These are phyloP conservation scores for Apiotrichum sp. DNA, from an alignment of 1,284 basidiomycete species.

Conservation along the genomic window DNA sequence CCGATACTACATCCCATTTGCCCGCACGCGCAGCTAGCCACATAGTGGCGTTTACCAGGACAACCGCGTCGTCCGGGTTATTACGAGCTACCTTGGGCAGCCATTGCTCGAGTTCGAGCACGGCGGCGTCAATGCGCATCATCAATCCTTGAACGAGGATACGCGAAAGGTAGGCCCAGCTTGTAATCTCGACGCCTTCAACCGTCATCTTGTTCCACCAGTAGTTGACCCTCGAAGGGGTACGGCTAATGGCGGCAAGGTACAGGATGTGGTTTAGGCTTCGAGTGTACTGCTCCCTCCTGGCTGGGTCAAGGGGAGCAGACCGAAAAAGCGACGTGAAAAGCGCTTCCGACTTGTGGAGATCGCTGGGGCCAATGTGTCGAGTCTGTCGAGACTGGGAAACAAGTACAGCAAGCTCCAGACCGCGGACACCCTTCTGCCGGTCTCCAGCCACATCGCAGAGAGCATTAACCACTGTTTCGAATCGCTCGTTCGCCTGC, in stretches of 20 bases:
- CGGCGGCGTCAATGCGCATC: slow-evolving; percentile 2
- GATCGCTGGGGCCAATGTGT: slow-evolving; percentile 7
- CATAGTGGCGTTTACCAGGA: slow-evolving; percentile 52
- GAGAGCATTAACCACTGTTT: slow-evolving; percentile 21
- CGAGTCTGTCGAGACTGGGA: slow-evolving; percentile 6
- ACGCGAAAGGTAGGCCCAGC: slow-evolving; percentile 20
- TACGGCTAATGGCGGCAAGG: slow-evolving; percentile 22
- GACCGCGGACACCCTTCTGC: slow-evolving; percentile 5
- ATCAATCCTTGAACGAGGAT: slow-evolving; percentile 11
- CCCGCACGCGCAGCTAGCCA: slow-evolving; percentile 41
- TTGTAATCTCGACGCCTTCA: slow-evolving; percentile 20
- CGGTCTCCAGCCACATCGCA: slow-evolving; percentile 17
- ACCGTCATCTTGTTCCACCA: slow-evolving; percentile 23
- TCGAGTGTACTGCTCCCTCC: slow-evolving; percentile 14
- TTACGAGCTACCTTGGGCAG: slow-evolving; percentile 3
- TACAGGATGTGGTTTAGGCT: slow-evolving; percentile 34
- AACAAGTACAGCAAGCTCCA: slow-evolving; percentile 19
- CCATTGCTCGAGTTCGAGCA: slow-evolving; percentile 5
- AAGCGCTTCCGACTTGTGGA: slow-evolving; percentile 16
- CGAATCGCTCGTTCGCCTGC: slow-evolving; percentile 18
- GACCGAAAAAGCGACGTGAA: slow-evolving; percentile 16
- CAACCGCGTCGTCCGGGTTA: neutral
- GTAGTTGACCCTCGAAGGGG: slow-evolving; percentile 17
- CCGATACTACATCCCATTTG: slow-evolving; percentile 54
- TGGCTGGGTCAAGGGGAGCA: slow-evolving; percentile 6